phyloP scores from a whole-genome alignment of 2,329 filamentous ascomycete genomes.

The Aspergillus terreus region DNA sequence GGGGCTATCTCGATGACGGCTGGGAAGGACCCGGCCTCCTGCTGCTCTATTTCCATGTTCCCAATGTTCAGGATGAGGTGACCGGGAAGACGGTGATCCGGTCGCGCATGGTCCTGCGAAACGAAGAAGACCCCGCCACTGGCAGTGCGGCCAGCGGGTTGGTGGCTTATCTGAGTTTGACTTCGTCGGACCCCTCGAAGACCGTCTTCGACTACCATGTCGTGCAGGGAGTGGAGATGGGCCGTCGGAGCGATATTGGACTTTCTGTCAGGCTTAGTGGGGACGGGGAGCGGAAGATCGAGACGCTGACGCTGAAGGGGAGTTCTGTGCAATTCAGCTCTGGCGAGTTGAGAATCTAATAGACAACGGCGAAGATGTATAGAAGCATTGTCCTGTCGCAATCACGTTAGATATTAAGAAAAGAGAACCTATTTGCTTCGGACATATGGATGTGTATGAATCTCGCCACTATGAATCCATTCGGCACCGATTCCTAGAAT shows the following conservation, averaged over 20 bases:
- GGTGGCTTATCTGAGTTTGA: slow-evolving; percentile 51
- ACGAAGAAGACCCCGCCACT: slow-evolving; percentile 31
- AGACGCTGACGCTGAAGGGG: slow-evolving; percentile 32
- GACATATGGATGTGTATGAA: background rate
- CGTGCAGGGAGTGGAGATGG: slow-evolving; percentile 67
- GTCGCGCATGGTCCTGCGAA: slow-evolving; percentile 27
- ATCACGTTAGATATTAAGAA: no score
- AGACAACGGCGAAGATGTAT: background rate
- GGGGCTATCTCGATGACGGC: slow-evolving; percentile 29
- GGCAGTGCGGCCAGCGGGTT: slow-evolving; percentile 61
- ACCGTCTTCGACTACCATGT: slow-evolving; percentile 46
- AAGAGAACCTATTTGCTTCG: no score
- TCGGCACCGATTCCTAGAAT: no score
- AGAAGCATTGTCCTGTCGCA: no score
- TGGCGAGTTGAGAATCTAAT: background rate
- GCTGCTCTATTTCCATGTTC: slow-evolving; percentile 30
- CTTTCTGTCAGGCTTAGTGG: slow-evolving; percentile 23
- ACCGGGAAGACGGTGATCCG: slow-evolving; percentile 40
- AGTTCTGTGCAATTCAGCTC: slow-evolving; percentile 28
- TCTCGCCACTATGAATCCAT: no score
- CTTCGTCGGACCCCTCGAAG: slow-evolving; percentile 25
- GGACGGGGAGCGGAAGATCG: slow-evolving; percentile 21
- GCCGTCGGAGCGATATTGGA: slow-evolving; percentile 44
- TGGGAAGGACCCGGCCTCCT: slow-evolving; percentile 27
- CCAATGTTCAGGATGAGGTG: slow-evolving; percentile 55